Percentiles rank a stretch among this genome's conserved stretches.
These are phyloP conservation scores for Earliella scabrosa DNA, from an alignment of 1,284 basidiomycete genomes.

Conservation along the genomic window DNA sequence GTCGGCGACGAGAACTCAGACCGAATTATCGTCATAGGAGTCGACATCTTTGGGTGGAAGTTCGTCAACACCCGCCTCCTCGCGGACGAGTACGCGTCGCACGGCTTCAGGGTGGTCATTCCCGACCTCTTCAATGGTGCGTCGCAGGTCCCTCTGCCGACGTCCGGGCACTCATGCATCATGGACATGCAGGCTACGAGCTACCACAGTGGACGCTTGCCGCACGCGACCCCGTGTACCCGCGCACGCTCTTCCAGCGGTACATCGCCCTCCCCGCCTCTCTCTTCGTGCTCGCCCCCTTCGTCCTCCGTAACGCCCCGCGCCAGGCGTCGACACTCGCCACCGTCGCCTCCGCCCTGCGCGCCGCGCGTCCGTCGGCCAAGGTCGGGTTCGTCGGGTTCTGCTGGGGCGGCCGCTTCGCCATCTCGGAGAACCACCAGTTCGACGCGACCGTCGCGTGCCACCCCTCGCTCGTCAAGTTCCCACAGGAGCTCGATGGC, in stretches of 20 bases:
- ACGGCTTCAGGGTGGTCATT: constrained; percentile 27
- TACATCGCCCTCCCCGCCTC: constrained; percentile 19
- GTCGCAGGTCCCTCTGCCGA: not conserved
- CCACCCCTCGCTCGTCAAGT: constrained; percentile 29
- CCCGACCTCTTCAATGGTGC: constrained; percentile 29
- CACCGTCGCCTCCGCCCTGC: constrained; percentile 15
- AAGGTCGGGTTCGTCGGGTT: constrained; percentile 30
- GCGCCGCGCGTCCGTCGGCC: constrained; percentile 15
- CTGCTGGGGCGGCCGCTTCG: constrained; percentile 33
- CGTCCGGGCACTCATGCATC: not conserved
- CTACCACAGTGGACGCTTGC: constrained; percentile 26
- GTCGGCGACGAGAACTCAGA: constrained; percentile 21
- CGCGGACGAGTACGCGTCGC: constrained; percentile 30
- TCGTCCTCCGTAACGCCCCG: constrained; percentile 25
- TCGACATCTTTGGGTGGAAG: constrained; percentile 30
- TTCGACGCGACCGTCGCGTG: constrained; percentile 30
- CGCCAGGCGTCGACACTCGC: constrained; percentile 22
- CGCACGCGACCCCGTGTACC: constrained; percentile 14
- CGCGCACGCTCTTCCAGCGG: constrained; percentile 20
- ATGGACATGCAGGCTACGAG: constrained; percentile 15
- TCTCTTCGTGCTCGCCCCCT: constrained; percentile 25
- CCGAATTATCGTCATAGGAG: constrained; percentile 28
- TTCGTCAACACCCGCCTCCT: constrained; percentile 29
- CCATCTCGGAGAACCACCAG: constrained; percentile 26
- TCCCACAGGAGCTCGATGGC: constrained; percentile 25